Evolutionary conservation across 768 basidiomycete genomes (phyloP).

Genomic region (Terana coerulea): DNA sequence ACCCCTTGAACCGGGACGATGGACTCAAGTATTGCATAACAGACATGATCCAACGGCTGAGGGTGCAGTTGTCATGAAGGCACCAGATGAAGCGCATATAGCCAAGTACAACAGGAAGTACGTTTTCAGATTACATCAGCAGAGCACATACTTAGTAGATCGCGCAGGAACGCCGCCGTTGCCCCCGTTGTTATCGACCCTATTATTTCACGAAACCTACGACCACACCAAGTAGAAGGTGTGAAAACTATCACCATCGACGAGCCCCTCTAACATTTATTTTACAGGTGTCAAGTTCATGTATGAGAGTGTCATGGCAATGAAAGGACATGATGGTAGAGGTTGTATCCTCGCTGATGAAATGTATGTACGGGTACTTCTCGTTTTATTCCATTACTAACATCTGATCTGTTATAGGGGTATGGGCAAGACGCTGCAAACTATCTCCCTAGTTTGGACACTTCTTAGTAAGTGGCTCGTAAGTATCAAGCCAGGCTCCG

Average conservation of each 20-base stretch:
- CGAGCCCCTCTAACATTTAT: background rate
- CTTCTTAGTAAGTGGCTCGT: constrained; percentile 63
- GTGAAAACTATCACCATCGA: constrained; percentile 15
- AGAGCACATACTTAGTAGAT: background rate
- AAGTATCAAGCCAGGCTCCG: background rate
- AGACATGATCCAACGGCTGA: constrained; percentile 78
- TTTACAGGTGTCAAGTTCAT: constrained; percentile 73
- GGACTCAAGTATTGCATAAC: background rate
- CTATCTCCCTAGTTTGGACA: constrained; percentile 91
- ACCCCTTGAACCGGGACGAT: background rate
- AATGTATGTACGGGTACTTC: constrained; percentile 48
- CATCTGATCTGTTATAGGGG: constrained; percentile 57
- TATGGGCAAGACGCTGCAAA: constrained; percentile 95
- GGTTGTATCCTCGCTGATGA: constrained; percentile 98
- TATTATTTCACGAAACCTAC: constrained; percentile 65
- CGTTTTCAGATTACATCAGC: constrained; percentile 1
- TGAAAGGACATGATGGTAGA: constrained; percentile 79
- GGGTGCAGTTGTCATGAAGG: constrained; percentile 84
- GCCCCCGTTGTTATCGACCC: constrained; percentile 91
- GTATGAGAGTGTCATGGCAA: constrained; percentile 95
- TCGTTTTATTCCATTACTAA: constrained; percentile 1
- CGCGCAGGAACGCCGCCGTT: constrained; percentile 52
- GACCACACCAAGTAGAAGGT: constrained; percentile 92
- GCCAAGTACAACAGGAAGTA: constrained; percentile 71
- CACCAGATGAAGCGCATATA: constrained; percentile 65